Conservation (phyloP, 2,329 filamentous ascomycete species). For the Aspergillus brasiliensis region DNA sequence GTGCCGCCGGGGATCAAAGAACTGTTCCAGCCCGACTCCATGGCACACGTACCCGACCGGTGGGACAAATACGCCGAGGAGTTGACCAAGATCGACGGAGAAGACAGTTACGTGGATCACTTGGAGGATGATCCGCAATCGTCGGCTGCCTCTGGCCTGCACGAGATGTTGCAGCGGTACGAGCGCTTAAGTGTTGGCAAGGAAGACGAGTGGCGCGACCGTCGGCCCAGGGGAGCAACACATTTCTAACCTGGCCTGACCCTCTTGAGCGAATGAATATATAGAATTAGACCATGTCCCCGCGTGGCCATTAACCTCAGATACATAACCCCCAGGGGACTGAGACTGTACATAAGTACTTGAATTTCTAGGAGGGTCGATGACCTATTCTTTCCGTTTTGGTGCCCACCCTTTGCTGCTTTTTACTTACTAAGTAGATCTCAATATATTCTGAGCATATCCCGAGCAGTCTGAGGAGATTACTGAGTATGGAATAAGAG, state of each 20-base stretch:
- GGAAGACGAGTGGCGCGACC: slow-evolving; percentile 5
- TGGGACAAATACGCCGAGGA: slow-evolving; percentile 18
- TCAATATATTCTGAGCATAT: too few species aligned
- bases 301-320: not conserved
- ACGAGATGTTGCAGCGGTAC: slow-evolving; percentile 28
- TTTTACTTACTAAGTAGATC: too few species aligned
- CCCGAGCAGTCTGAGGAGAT: too few species aligned
- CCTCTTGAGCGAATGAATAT: too few species aligned
- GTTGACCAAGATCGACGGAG: slow-evolving; percentile 13
- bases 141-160: slow-evolving; percentile 14
- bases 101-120: slow-evolving; percentile 6
- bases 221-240: not conserved
- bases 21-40: slow-evolving; percentile 14
- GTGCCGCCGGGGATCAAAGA: slow-evolving; percentile 22
- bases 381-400: too few species aligned
- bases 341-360: not conserved
- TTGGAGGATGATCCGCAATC: not conserved
- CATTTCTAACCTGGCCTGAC: not conserved
- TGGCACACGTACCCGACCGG: not conserved
- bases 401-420: too few species aligned
- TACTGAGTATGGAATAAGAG: too few species aligned
- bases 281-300: not conserved
- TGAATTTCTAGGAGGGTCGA: too few species aligned
- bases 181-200: slow-evolving; percentile 27
- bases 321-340: not conserved